Percentiles rank a stretch among this genome's conserved stretches.
These are phyloP conservation scores for Fusarium duplospermum DNA, from an alignment of 2,329 filamentous ascomycete genomes.

Conservation along the genomic window DNA sequence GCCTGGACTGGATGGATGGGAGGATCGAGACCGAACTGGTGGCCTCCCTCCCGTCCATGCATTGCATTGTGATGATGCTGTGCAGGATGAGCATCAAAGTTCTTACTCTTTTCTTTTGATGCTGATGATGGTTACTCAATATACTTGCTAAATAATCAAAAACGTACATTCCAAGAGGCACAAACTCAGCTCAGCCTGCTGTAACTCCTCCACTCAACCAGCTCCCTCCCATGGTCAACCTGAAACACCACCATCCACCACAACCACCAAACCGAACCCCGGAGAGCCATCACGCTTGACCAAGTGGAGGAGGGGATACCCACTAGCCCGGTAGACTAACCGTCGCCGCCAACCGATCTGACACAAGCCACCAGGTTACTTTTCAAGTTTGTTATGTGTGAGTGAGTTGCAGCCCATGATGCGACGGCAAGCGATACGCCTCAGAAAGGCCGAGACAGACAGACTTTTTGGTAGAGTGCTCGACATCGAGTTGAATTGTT, in stretches of 20 bases:
- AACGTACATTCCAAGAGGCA: too few species aligned
- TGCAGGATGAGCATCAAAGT: not conserved
- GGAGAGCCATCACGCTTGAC: not conserved
- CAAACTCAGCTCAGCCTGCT: not conserved
- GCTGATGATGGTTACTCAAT: not conserved
- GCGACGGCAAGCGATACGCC: conserved; percentile 19
- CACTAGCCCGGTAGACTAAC: not conserved
- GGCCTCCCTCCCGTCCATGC: not conserved
- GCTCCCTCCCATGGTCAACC: conserved; percentile 33
- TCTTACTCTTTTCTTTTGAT: not conserved
- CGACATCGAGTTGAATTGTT: not conserved
- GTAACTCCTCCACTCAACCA: not conserved
- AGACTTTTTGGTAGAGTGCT: conserved; percentile 9
- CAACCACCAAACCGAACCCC: conserved; percentile 17
- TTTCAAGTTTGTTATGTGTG: not conserved
- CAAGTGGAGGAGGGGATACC: not conserved
- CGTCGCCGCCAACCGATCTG: conserved; percentile 39
- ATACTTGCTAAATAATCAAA: too few species aligned
- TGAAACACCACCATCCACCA: conserved; percentile 41
- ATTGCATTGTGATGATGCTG: not conserved
- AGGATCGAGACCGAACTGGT: not conserved
- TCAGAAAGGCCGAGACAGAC: conserved; percentile 24
- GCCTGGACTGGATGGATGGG: not conserved
- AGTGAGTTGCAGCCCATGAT: conserved; percentile 3
- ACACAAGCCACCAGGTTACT: conserved; percentile 30